Evolutionary conservation across 2,329 filamentous ascomycete species (phyloP), one percentile per base, ranked within the genome.

Genomic region (Rutstroemia sp.): DNA sequence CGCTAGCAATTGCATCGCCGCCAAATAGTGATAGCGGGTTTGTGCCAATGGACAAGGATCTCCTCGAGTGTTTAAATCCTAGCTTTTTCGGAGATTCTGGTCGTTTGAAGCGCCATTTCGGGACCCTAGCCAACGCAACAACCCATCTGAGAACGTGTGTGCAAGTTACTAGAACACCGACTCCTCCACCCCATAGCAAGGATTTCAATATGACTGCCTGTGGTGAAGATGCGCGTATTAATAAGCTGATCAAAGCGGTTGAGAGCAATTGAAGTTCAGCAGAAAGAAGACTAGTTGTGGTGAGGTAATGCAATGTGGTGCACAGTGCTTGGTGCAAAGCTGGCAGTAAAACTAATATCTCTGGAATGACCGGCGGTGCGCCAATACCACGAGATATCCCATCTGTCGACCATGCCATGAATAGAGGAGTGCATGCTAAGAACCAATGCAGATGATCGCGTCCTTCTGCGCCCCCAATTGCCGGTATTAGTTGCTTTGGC

Each of bases 231-330:
- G 91, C 84, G 59, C 95, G 80, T 1, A 96, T 70, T 0, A 95
- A 74, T 14, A 96, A 74, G 66, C 95, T 90, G 66, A 96, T 86
- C 14, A 99, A 77, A 2, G 85, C 84, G 41, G 88, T 82, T 0
- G 92, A 92, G 16, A 97, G 79, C 9, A 99, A 77, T 65, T 96
- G 90, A 44, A 96, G 78, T 71, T 99, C 94, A 5, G 94, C 85
- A 1, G 87, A 81, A 52, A 97, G 77, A 44, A 97, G 79, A 71
- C 92, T 96, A 1, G 91, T 95, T 0, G 90, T 92, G 1, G 92
- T 92, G 60, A 97, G 79, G 68, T 88, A 85, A 65, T 89, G 83
- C 56, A 97, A 71, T 30, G 88, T 82, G 30, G 80, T 77, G 67
- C 89, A 83, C 23, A 96, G 75, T 30, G 84, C 84, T 71, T 89